Evolutionary conservation across 768 basidiomycete genomes (phyloP).

Genomic region (Amanita exitialis): DNA sequence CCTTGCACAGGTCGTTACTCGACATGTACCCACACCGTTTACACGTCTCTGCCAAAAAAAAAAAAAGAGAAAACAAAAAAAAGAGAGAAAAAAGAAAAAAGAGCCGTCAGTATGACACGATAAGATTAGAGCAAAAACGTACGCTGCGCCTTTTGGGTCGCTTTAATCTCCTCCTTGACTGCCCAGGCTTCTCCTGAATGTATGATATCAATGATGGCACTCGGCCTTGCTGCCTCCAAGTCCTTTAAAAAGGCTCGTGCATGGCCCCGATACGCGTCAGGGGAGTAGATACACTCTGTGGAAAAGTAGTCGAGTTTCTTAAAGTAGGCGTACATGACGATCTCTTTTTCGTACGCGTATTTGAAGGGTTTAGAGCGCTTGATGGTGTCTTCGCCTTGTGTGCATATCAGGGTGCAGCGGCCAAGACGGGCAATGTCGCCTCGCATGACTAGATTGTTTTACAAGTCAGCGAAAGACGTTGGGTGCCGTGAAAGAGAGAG

Average conservation of each 20-base stretch:
- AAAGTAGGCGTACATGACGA: conserved; percentile 99
- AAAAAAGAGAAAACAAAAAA: conserved; percentile 7
- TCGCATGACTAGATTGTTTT: conserved; percentile 79
- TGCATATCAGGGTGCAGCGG: conserved; percentile 90
- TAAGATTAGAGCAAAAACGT: no score
- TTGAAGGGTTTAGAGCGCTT: conserved; percentile 99
- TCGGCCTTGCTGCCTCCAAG: conserved; percentile 87
- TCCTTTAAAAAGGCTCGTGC: conserved; percentile 93
- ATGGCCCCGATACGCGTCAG: conserved; percentile 96
- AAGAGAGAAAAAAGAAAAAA: background rate
- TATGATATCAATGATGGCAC: conserved; percentile 95
- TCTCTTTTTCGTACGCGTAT: conserved; percentile 99
- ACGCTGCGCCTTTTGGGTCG: conserved; percentile 80
- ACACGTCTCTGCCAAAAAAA: conserved; percentile 61
- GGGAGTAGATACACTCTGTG: conserved; percentile 98
- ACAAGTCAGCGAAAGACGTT: background rate
- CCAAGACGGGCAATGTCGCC: conserved; percentile 94
- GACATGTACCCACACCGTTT: conserved; percentile 92
- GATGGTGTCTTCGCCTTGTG: conserved; percentile 93
- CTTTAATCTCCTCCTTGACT: conserved; percentile 75
- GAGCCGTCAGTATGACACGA: no score
- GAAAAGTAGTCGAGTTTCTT: conserved; percentile 99
- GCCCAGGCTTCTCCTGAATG: conserved; percentile 93
- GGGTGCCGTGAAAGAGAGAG: background rate
- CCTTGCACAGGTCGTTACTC: conserved; percentile 94